Base-by-base conservation (phyloP, 2,329 filamentous ascomycete genomes). In the Chrysoporthe deuterocubensis region DNA sequence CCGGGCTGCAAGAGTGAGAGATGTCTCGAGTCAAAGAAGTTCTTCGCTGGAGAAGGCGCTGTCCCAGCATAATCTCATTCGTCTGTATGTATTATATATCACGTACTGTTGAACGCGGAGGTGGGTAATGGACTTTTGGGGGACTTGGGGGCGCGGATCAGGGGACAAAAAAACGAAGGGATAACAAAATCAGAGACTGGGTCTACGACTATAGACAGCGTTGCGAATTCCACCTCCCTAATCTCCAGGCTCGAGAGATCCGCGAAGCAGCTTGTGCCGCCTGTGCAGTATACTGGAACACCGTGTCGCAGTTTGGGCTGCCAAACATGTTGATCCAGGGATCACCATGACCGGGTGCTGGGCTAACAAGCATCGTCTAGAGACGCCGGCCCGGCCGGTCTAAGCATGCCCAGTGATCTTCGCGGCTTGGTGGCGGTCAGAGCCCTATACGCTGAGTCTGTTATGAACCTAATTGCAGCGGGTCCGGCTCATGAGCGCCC, bases 1-100 rank as follows among this genome's bases (percentile, higher is more conserved):
- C 96, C 96, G 1, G 94, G 92, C 6, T 99, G 96, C 81, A 94
- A 89, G 80, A 98, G 92, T 76, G 93, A 96, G 75, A 87, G 90
- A 74, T 99, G 96, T 79, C 79, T 90, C 65, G 93, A 94, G 79
- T 90, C 89, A 64, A 92, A 91, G 79, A 87, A 85, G 73, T 90
- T 90, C 77, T 91, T 90, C 75, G 84, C 84, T 11, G 71, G 71
- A 34, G 67, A 67, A 8, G 65, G 62, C 32, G 61, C 16, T 8
- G 57, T 64, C 11, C 62, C 64, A 8, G 56, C 67, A 13, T 70
- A 43, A 66, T 14, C 16, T 13, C 16, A 34, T 4, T 40, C 32
- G 7, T 44, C 13, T 34, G 40, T 9, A 4, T 52, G 50, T 63
- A 34, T 62, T 48, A 34, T 43, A 44, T 42, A 21, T 50, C 26